Base-by-base conservation (phyloP, 306 rosid genomes). In the Cicer arietinum region DNA sequence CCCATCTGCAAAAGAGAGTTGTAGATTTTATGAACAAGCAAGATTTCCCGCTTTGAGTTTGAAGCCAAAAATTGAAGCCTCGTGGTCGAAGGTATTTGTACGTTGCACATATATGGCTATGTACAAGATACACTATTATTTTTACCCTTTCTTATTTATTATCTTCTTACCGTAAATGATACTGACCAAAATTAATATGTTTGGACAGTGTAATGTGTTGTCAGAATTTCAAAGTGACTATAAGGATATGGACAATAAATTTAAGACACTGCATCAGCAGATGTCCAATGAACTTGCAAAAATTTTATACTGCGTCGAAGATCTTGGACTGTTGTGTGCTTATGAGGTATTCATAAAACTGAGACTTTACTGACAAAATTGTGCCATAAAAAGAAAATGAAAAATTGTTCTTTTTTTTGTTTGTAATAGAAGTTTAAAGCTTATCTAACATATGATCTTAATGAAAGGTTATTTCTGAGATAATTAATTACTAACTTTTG, bases 321-420 rank as follows among this genome's bases (percentile, higher is more conserved):
- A 91, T 65, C 96, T 91, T 65, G 98, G 98, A 74, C 86, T 90
- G 57, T 43, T 87, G 7, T 91, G 98, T 81, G 88, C 97, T 71
- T 85, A 87, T 70, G 98, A 94, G 98, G 98, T 94, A 87, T 59
- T 67, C 86, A 17, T 69, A 81, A 16, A 75, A 72, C 56, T 64
- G 48, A 16, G 13, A 48, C 7, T 22, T 35, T n/a, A 17, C 9
- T 45, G 30, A 78, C 50, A 52, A 67, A 47, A 7, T 51, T 62
- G 54, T 51, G 52, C 59, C 12, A 5, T 63, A 69, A 62, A 74
- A 48, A 45, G 60, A 47, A 52, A n/a, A 44, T 53, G 35, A 13
- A 48, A 48, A 51, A 53, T 9, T 17, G 42, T 18, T 75, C 7
- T 51, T 7, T 59, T 43, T 25, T 51, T 60, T 48, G 13, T 56